Conservation (phyloP, 257 asterid genomes). For the Oldenlandia corymbosa region DNA sequence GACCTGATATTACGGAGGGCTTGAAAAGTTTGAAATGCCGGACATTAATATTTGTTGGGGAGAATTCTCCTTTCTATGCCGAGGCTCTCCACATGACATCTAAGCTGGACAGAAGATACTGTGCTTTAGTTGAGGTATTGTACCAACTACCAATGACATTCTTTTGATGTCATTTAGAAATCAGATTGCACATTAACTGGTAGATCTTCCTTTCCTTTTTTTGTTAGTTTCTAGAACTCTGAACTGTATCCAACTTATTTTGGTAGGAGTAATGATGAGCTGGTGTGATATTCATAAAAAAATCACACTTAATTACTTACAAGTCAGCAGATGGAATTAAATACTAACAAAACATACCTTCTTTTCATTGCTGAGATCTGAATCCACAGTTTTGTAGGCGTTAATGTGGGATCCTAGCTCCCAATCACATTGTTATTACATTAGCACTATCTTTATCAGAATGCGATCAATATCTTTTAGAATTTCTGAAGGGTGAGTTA, state of each 20-base stretch:
- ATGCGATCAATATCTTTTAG: no score
- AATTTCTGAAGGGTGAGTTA: no score
- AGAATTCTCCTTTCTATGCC: conserved; percentile 65
- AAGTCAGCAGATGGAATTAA: not conserved
- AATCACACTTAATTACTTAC: no score
- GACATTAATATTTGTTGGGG: conserved; percentile 82
- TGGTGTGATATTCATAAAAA: not conserved
- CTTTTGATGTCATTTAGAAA: not conserved
- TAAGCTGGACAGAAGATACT: conserved; percentile 68
- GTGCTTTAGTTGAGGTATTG: conserved; percentile 90
- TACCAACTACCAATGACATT: not conserved
- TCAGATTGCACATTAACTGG: not conserved
- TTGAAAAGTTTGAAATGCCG: conserved; percentile 66
- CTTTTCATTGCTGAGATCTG: not conserved
- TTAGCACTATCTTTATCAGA: not conserved
- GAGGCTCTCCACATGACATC: conserved; percentile 67
- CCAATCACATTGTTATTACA: not conserved
- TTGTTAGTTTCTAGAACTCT: not conserved
- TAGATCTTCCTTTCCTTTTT: not conserved
- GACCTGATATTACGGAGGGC: conserved; percentile 69
- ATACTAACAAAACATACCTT: not conserved
- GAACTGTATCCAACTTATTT: not conserved
- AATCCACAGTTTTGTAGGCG: not conserved
- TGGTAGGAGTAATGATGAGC: not conserved
- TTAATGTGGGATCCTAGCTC: not conserved